Evolutionary conservation across 148 eudicot species (phyloP), one percentile per base, ranked within the genome.

Genomic region (Camellia sinensis): DNA sequence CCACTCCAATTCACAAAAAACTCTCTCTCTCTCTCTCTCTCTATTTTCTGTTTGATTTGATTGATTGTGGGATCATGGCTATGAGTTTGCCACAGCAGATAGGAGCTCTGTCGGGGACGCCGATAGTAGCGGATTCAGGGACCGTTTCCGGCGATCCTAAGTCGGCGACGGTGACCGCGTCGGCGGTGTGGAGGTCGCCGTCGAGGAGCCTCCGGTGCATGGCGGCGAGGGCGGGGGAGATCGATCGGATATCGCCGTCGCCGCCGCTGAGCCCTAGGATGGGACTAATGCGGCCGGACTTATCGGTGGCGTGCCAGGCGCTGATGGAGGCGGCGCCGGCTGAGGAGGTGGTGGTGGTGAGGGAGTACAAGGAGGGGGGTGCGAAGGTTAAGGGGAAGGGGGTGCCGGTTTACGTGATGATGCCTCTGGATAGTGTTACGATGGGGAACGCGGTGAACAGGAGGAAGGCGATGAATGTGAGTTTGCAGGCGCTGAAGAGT

Each of bases 391-490:
- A 69, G 84, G 78, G 41, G 74, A 81, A 81, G 14, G 95, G 98
- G n/a, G 98, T 94, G 57, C 98, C 98, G 67, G 97, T 94, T 65
- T 94, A 77, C 40, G 98, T 94, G 80, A 94, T 94, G 98, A 90
- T 94, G 97, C 98, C 98, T 74, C 46, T 94, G 75, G 98, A 94
- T 29, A 94, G 91, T 62, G 97, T 94, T 79, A 90, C 88, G 80
- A 85, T 82, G 95, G 89, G 83, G 13, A 87, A 92, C 70, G 78
- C 82, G 9, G 84, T 92, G 81, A 94, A 92, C 45, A 63, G 97
- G 80, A 89, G 83, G 87, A 92, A 90, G 80, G 97, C 97, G 77
- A 90, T 94, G 95, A 90, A 88, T 6, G 95, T 88, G 76, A 92
- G 98, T 71, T 46, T 94, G 74, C 87, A 85, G 82, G 97, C 98